phyloP scores from a whole-genome alignment of 106 monocot species.

The Dendrobium huoshanense region DNA sequence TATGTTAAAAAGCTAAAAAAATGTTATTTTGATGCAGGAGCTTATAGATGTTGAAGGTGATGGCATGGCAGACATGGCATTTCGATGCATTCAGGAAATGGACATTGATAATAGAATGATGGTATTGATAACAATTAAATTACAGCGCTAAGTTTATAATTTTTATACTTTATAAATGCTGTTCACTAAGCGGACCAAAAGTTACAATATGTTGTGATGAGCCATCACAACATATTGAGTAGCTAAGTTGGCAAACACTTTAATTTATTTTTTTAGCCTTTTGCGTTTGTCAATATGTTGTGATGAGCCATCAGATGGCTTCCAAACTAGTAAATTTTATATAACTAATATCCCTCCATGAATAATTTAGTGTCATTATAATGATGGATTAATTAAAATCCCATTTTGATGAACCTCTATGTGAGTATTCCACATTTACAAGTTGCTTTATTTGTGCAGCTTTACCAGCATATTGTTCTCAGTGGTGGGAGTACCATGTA shows the following conservation, averaged over 20 bases:
- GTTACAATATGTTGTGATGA: no score
- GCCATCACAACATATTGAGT: no score
- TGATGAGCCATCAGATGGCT: no score
- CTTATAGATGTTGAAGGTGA: constrained; percentile 99
- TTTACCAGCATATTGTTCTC: constrained; percentile 98
- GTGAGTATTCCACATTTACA: background rate
- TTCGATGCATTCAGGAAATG: constrained; percentile 99
- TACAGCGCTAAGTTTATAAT: background rate
- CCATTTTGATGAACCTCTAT: background rate
- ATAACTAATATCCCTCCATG: background rate
- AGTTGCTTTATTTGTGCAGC: constrained; percentile 37
- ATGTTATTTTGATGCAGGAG: constrained; percentile 42
- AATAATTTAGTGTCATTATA: background rate
- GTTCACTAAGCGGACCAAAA: background rate
- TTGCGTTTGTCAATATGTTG: no score
- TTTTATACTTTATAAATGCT: background rate
- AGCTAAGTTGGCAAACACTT: no score
- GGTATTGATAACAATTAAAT: constrained; percentile 25
- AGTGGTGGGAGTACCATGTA: constrained; percentile 99
- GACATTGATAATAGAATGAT: constrained; percentile 98
- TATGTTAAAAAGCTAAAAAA: background rate
- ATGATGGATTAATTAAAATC: background rate
- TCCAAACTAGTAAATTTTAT: background rate
- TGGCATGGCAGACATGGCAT: constrained; percentile 99
- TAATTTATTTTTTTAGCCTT: no score